A percentile compares a stretch with the other conserved stretches of the same genome.
Evolutionary conservation across 306 rosid genomes (phyloP).

Genomic region (Prunus padus): DNA sequence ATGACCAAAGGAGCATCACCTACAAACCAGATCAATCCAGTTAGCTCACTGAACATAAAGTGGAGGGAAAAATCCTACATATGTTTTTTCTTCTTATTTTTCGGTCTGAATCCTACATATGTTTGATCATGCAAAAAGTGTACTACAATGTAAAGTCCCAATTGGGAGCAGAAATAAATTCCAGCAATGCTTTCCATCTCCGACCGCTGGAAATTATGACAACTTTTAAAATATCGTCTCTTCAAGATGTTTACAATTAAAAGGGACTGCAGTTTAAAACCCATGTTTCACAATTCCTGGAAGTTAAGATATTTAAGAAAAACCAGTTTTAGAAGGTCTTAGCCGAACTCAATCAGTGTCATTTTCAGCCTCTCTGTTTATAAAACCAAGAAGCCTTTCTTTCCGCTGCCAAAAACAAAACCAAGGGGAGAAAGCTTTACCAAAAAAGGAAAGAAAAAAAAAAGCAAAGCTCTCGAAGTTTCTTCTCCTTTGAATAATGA

Average conservation of each 20-base stretch:
- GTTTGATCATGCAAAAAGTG: neutral
- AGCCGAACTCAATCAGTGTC: neutral
- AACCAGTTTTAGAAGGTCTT: neutral
- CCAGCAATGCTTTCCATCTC: neutral
- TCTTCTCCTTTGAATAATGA: neutral
- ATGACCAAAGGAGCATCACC: conserved; percentile 65
- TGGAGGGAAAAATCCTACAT: neutral
- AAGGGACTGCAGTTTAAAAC: neutral
- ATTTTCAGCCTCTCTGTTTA: neutral
- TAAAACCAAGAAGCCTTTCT: neutral
- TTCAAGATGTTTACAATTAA: neutral
- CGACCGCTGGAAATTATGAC: neutral
- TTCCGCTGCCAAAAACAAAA: neutral
- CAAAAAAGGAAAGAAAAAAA: neutral
- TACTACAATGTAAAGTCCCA: neutral
- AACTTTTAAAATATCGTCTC: neutral
- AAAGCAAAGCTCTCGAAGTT: neutral
- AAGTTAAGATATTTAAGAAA: neutral
- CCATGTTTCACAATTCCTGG: neutral
- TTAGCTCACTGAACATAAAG: neutral
- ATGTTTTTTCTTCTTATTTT: too few relatives aligned
- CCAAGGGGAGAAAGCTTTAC: neutral
- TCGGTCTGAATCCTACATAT: neutral
- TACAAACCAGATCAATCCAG: conserved; percentile 15
- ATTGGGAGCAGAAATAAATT: neutral